Percentiles rank a stretch among this genome's conserved stretches.
These are phyloP conservation scores for Trichocladium antarcticum DNA, from an alignment of 495 filamentous ascomycete genomes.

Conservation along the genomic window DNA sequence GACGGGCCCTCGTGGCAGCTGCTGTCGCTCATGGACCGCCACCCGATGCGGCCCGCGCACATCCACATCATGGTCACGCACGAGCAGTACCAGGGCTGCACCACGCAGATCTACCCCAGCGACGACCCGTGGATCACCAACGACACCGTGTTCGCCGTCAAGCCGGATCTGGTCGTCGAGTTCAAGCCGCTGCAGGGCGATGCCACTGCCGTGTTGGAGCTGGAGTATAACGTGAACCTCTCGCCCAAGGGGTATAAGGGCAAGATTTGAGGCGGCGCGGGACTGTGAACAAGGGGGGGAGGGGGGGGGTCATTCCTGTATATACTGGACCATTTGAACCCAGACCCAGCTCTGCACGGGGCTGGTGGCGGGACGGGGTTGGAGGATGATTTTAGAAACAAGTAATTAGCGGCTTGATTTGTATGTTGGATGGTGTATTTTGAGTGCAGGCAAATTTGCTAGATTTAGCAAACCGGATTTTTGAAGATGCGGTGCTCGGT, in stretches of 20 bases:
- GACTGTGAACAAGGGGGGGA: too few relatives aligned
- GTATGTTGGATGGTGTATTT: too few relatives aligned
- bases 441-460: too few relatives aligned
- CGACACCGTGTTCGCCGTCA: conserved; percentile 72
- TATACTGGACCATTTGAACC: too few relatives aligned
- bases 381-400: too few relatives aligned
- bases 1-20: conserved; percentile 63
- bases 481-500: too few relatives aligned
- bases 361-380: too few relatives aligned
- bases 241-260: conserved; percentile 42
- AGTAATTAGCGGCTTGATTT: too few relatives aligned
- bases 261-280: conserved; percentile 24
- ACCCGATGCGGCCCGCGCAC: conserved; percentile 75
- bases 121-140: conserved; percentile 55
- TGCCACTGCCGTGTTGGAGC: conserved; percentile 53
- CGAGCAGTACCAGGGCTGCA: conserved; percentile 50
- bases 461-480: too few relatives aligned
- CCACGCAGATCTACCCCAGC: conserved; percentile 68
- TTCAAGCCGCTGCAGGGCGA: conserved; percentile 56
- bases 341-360: too few relatives aligned
- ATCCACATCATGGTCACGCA: conserved; percentile 68
- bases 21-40: conserved; percentile 60
- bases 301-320: too few relatives aligned
- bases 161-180: conserved; percentile 63
- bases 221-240: conserved; percentile 53